These are phyloP conservation scores for Dalbergia cultrata DNA, from an alignment of 306 rosid genomes.

Conservation along the genomic window DNA sequence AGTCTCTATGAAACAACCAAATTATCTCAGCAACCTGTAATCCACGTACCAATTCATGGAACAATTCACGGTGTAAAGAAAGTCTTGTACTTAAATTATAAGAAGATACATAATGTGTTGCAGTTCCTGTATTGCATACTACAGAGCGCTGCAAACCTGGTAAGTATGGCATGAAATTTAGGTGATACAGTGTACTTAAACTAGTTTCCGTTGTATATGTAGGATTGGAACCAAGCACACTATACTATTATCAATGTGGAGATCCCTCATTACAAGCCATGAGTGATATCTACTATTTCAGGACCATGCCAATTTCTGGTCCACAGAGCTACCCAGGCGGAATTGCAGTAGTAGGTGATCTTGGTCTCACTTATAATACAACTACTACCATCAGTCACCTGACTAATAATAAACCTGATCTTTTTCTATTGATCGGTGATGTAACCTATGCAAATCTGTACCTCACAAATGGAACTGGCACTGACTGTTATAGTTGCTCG, in stretches of 20 bases:
- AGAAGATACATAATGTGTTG: background rate
- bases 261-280: constrained; percentile 71
- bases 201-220: constrained; percentile 32
- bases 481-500: constrained; percentile 82
- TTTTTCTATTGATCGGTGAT: constrained; percentile 80
- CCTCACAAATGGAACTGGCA: constrained; percentile 87
- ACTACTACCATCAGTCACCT: constrained; percentile 79
- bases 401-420: constrained; percentile 73
- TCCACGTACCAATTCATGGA: background rate
- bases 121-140: background rate
- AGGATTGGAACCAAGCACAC: constrained; percentile 75
- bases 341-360: constrained; percentile 83
- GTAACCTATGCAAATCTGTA: constrained; percentile 80
- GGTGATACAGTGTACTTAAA: constrained; percentile 24
- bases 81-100: too few species aligned
- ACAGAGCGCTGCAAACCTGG: background rate
- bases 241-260: constrained; percentile 78
- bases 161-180: background rate
- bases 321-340: constrained; percentile 69
- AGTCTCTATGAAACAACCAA: background rate
- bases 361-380: constrained; percentile 89
- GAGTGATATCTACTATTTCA: constrained; percentile 67
- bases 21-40: background rate
- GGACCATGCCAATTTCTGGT: constrained; percentile 76
- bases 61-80: background rate